A percentile compares a stretch with the other conserved stretches of the same genome.
phyloP scores from a whole-genome alignment of 2,329 filamentous ascomycete species.

The Aspergillus luchuensis region DNA sequence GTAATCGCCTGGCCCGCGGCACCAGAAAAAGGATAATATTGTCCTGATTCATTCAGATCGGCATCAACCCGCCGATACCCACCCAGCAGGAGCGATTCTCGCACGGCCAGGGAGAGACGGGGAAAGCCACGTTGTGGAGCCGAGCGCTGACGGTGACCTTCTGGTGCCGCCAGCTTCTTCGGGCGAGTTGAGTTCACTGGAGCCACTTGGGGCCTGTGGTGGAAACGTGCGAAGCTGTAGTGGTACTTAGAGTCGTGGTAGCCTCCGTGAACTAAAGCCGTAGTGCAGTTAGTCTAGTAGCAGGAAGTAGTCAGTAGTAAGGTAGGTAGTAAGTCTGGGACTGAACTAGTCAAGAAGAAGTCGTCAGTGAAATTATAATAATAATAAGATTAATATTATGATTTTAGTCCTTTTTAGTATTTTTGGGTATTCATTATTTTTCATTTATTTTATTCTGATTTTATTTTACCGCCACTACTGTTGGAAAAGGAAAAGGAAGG shows the following conservation, averaged over 20 bases:
- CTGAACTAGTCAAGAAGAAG: slow-evolving; percentile 6
- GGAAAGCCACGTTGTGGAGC: slow-evolving; percentile 38
- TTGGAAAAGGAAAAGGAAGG: not conserved
- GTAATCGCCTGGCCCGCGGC: not conserved
- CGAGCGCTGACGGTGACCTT: slow-evolving; percentile 34
- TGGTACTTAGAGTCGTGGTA: slow-evolving; percentile 5
- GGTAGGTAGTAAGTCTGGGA: not conserved
- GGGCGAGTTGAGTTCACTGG: slow-evolving; percentile 21
- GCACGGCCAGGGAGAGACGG: slow-evolving; percentile 31
- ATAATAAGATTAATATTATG: not conserved
- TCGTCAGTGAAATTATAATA: slow-evolving; percentile 2
- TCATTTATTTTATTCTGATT: not conserved
- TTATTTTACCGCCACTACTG: not conserved
- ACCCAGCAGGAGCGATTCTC: slow-evolving; percentile 22
- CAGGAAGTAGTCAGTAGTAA: not conserved
- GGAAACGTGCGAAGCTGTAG: slow-evolving; percentile 24
- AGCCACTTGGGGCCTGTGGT: slow-evolving; percentile 16
- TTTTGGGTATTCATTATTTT: not conserved
- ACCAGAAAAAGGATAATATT: not conserved
- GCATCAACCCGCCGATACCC: slow-evolving; percentile 29
- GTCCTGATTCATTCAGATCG: slow-evolving; percentile 32
- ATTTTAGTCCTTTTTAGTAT: not conserved
- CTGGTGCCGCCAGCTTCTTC: slow-evolving; percentile 35
- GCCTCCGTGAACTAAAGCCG: not conserved
- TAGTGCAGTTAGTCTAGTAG: not conserved